Base-by-base conservation (phyloP, 169 alveolate species). In the Plasmodium falciparum region DNA sequence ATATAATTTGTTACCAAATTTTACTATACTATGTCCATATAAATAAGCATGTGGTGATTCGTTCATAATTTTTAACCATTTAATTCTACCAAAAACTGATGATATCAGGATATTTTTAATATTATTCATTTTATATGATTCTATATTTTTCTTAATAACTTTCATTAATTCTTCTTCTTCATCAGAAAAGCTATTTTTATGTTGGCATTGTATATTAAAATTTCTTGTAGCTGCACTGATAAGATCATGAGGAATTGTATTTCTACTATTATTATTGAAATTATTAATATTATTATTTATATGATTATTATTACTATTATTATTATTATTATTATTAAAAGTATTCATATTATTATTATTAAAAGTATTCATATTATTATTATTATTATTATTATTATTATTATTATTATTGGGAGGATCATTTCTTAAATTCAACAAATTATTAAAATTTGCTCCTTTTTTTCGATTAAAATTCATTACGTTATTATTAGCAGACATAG, bases 1-100 rank as follows among this genome's bases (percentile, higher is more conserved):
- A 62, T 95, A 93, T n/a, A 97, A 95, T 73, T 94, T 93, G 73
- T 93, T 95, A 33, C 97, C 97, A 75, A 94, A 93, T 59, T 95
- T 94, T 4, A 94, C 95, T 29, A 95, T 88, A 70, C 96, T 91
- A 91, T 95, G 97, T 59, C 97, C 97, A 45, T 86, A 86, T 52
- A 86, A 65, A 39, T 59, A 70, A 1, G 92, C 70, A 65, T 86
- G 88, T 71, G 92, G 92, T 22, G 92, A 86, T 45, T 86, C 92
- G 47, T 70, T 73, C 92, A 86, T 86, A 45, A 86, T 63, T 73
- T 86, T 86, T 50, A 86, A 56, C 92, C 92, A 86, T 66, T 86
- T 86, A 13, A 86, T 62, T 71, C 80, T 71, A 0, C 92, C 92
- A 65, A 86, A 86, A 15, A 86, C 88, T 8, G 92, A 86, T 20